A percentile compares a stretch with the other conserved stretches of the same genome.
Conservation (phyloP, 768 basidiomycete genomes). For the Lactifluus subvellereus region DNA sequence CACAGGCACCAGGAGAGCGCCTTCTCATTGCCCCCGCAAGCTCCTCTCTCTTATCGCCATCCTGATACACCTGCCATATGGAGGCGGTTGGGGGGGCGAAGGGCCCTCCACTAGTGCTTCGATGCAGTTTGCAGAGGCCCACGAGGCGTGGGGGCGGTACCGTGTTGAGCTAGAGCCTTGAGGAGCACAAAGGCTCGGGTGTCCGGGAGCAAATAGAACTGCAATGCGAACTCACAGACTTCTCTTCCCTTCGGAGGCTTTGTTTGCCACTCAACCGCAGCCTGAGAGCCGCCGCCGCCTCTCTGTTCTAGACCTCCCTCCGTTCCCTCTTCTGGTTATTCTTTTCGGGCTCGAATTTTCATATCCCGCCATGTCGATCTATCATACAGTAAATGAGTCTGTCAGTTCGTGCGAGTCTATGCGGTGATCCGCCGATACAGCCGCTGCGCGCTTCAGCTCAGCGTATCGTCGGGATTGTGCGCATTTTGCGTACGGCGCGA, state of each 20-base stretch:
- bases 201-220: neutral
- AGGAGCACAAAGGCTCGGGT: neutral
- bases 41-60: neutral
- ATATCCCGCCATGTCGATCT: neutral
- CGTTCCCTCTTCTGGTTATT: neutral
- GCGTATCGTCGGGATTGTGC: neutral
- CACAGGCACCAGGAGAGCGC: conserved; percentile 15
- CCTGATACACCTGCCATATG: neutral
- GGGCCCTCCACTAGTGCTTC: neutral
- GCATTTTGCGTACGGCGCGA: neutral
- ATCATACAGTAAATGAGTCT: conserved; percentile 4
- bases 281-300: neutral
- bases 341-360: conserved; percentile 7
- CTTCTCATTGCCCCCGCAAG: neutral
- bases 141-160: neutral
- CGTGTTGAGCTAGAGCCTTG: neutral
- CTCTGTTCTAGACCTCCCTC: neutral
- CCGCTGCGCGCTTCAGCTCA: neutral
- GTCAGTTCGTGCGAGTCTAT: neutral
- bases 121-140: neutral
- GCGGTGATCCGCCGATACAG: conserved; percentile 2
- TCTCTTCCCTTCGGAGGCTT: neutral
- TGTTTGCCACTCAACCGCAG: neutral
- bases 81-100: neutral
- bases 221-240: neutral